Evolutionary conservation across 495 filamentous ascomycete species (phyloP), one percentile per base, ranked within the genome.

Genomic region (Hyaloscypha hepaticicola): DNA sequence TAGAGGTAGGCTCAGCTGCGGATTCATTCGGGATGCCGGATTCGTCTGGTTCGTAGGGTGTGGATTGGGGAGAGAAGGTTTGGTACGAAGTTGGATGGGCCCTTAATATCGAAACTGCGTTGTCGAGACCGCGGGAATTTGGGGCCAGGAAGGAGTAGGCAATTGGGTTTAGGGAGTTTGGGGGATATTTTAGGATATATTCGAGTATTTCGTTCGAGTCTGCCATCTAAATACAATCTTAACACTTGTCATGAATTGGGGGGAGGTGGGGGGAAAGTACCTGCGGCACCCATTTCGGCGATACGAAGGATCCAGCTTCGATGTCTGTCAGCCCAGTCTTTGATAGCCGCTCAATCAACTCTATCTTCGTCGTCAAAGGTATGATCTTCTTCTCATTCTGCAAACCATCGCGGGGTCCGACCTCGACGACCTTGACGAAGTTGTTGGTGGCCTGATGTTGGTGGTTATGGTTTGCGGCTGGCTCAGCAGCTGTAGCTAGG

Each of bases 211-310:
- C 86, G 64, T 85, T 81, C 0, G 94, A 96, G 67, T 93, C 92
- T 31, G 90, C 91, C 95, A 99, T 99, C 91, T 97, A 73, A 2
- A 19, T 26, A 45, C 24, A 34, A 31, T 38, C 25, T 59, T 60
- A 61, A 41, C 28, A 60, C 12, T 16, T 41, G 50, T 8, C 58
- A 2, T 38, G 19, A 33, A 5, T 63, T 22, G 34, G 21, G 21
- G 21, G 26, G 16, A 29, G 49, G 28, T 6, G 22, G 21, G 11
- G 28, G 14, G 22, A 14, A 29, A 11, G 14, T 6, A 95, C 92
- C 84, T 97, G 96, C 28, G 95, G 95, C 24, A 97, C 93, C 95
- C 95, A 98, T 90, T 96, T 97, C 8, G 93, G 93, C 57, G 90
- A 84, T 8, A 98, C 94, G 74, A 99, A 99, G 3, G 92, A 93